Evolutionary conservation across 2,329 filamentous ascomycete genomes (phyloP), one percentile per base, ranked within the genome.

Genomic region (Fusarium devonianum): DNA sequence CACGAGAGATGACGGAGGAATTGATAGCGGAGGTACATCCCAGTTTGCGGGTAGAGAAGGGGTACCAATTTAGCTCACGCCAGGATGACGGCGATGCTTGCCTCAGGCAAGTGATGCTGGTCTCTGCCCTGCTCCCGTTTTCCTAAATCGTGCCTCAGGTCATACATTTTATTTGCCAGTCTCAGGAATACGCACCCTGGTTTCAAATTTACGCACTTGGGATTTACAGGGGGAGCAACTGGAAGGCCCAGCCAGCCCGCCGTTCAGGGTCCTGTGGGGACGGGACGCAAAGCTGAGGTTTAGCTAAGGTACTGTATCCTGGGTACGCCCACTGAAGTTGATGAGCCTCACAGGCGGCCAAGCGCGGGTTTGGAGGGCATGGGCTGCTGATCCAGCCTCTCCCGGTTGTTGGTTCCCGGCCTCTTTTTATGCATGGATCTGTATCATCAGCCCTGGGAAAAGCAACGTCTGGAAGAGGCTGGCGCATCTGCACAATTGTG

Each of bases 31-130:
- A 58, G 48, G 51, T 42, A 60, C 50, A 42, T 40, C 22, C 35
- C 42, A 52, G 23, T 3, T n/a, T 26, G 11, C 23, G 8, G 6
- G 35, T 12, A 30, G 47, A 46, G 26, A 18, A 33, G 35, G 52
- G 47, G 40, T 43, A 49, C n/a, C n/a, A n/a, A n/a, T n/a, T n/a
- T n/a, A 53, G 43, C 55, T 63, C 44, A 49, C 47, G 22, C 55
- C 55, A 62, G 35, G 47, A 55, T 58, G 59, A 58, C 30, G 38
- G 51, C 17, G n/a, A 36, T 16, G 19, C 18, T 3, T 66, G 69
- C 69, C 69, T 71, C 41, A 71, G 69, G 69, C 69, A 65, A 29
- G n/a, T n/a, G n/a, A n/a, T n/a, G n/a, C 26, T 46, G n/a, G 19
- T 4, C 35, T 17, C 25, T 8, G 10, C 12, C 22, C n/a, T 23